Evolutionary conservation across 1,284 basidiomycete genomes (phyloP), one percentile per base, ranked within the genome.

Genomic region (Gymnopus androsaceus): DNA sequence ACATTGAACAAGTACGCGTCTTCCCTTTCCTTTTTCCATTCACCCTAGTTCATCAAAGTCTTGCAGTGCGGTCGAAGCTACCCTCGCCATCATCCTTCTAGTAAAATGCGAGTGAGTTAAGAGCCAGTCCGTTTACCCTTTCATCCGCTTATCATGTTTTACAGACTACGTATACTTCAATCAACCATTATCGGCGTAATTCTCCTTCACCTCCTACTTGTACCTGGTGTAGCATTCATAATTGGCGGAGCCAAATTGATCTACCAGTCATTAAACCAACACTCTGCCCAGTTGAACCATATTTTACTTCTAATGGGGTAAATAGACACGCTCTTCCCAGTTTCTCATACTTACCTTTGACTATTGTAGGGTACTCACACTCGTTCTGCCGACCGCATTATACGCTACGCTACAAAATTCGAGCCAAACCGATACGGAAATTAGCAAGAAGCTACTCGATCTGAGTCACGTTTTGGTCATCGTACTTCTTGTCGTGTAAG

Each of bases 21-120:
- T 36, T 17, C 38, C 8, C 5, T n/a, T 30, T 30, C 23, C 5
- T 3, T 1, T 27, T 17, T 25, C 28, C 49, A 44, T 54, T n/a
- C 42, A 34, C 31, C n/a, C 28, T n/a, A 37, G 5, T 8, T 48
- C 28, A 30, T n/a, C 15, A 31, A 48, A 56, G 19, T 51, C 50
- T 23, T 44, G 17, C 54, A 82, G 79, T 63, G 67, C 75, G n/a
- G 78, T 83, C 14, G 87, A 88, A 69, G 87, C 81, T 0, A 84
- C 84, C 0, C 71, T 90, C 1, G 85, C 84, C 0, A 84, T 90
- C 52, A 80, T 88, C 55, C 72, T 90, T 12, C 69, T 89, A 7
- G 61, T 70, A 9, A 81, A 81, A 66, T 59, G 55, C 55, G 54
- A 59, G 54, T 87, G 60, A 72, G 83, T 79, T 6, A 15, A 12